These are phyloP conservation scores for Butyriboletus appendiculatus DNA, from an alignment of 1,284 basidiomycete genomes.

Conservation along the genomic window DNA sequence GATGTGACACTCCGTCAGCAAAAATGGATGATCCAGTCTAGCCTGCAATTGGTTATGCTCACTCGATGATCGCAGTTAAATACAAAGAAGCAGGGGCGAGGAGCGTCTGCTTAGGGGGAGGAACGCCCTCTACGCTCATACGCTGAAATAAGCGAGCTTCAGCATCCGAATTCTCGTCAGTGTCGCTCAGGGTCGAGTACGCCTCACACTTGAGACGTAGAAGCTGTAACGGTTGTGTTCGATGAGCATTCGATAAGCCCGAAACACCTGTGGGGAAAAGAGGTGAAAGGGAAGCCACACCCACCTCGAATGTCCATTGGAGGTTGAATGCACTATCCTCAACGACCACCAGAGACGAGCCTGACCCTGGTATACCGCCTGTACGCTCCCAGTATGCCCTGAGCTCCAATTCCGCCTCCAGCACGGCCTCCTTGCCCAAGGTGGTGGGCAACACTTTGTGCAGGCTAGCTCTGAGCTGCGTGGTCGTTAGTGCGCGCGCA, in stretches of 20 bases:
- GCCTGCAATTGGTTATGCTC: constrained; percentile 39
- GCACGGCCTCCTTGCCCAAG: constrained; percentile 85
- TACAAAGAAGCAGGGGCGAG: constrained; percentile 86
- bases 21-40: constrained; percentile 14
- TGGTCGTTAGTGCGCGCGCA: constrained; percentile 75
- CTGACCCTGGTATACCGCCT: constrained; percentile 39
- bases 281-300: constrained; percentile 25
- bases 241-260: constrained; percentile 13
- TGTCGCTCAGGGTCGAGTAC: constrained; percentile 81
- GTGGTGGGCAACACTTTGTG: constrained; percentile 73
- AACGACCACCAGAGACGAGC: constrained; percentile 36
- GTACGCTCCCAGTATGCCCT: constrained; percentile 82
- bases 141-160: constrained; percentile 62
- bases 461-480: constrained; percentile 73
- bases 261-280: not conserved
- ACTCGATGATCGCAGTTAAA: constrained; percentile 93
- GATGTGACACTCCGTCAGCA: constrained; percentile 24
- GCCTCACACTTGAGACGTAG: constrained; percentile 82
- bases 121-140: constrained; percentile 47
- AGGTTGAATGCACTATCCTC: constrained; percentile 63
- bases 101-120: constrained; percentile 54
- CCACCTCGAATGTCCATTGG: constrained; percentile 74
- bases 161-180: constrained; percentile 69
- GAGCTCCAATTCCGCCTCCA: constrained; percentile 90
- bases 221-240: constrained; percentile 45